Evolutionary conservation across 2,329 filamentous ascomycete species (phyloP), one percentile per base, ranked within the genome.

Genomic region (Ophiostoma quercus): DNA sequence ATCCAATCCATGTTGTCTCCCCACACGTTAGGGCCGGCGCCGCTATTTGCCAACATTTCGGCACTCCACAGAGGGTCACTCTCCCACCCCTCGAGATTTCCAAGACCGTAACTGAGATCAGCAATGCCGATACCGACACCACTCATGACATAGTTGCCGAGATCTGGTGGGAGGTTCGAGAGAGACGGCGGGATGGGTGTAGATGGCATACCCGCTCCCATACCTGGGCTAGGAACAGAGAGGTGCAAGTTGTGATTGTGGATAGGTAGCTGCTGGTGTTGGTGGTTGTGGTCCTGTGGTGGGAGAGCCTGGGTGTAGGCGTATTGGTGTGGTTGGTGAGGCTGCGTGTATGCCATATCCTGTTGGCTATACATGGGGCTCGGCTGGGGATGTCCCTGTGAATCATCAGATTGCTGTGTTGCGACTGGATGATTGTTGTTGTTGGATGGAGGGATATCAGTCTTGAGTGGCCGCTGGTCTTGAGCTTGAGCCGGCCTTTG

Each of bases 11-110:
- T 68, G 43, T 63, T 68, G 19, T 72, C 71, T 1, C 71, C 68
- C 75, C 75, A 76, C 14, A 74, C 62, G 8, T 66, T 71, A 8
- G 72, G 71, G n/a, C 74, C 73, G 14, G 73, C 7, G 19, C 66
- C 65, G 9, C 37, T 62, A 16, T 16, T 47, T 57, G 74, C 73
- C 62, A 76, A 73, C 37, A 75, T 69, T 25, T 74, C 72, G 25
- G 69, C 71, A 7, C 66, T 51, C 75, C 74, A 75, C 1, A 69
- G 51, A 9, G 68, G 71, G 41, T 70, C 70, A 41, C 60, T 71
- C 22, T 74, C 72, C 70, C 68, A 74, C 34, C 63, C 68, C 3
- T 71, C 70, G 1, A 70, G 37, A 32, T 71, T 63, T 4, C 9
- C 69, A n/a, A 19, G 60, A 9, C 16, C 68, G 41, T 68, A 71